These are phyloP conservation scores for Xylaria sp. DNA, from an alignment of 2,329 filamentous ascomycete genomes.

Conservation along the genomic window DNA sequence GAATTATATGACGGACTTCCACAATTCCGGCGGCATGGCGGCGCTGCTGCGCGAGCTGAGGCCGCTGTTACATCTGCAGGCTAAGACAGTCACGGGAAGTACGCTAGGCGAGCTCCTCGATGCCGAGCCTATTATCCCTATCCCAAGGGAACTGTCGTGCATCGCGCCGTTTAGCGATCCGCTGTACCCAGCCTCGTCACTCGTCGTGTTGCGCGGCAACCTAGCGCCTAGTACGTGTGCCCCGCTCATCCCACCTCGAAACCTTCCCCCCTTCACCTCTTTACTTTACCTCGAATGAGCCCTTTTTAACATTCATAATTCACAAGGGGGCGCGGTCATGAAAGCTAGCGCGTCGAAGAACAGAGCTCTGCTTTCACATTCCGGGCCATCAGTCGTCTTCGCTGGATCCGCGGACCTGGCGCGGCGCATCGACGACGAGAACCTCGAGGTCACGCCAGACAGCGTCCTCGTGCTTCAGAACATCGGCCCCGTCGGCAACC, in stretches of 20 bases:
- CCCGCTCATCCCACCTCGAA: neutral
- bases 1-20: slow-evolving; percentile 90
- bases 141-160: slow-evolving; percentile 45
- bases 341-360: slow-evolving; percentile 90
- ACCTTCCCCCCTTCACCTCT: no score
- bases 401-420: slow-evolving; percentile 77
- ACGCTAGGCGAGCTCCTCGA: slow-evolving; percentile 82
- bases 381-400: slow-evolving; percentile 66
- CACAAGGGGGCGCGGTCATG: slow-evolving; percentile 71
- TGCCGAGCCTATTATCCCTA: slow-evolving; percentile 64
- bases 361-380: slow-evolving; percentile 57
- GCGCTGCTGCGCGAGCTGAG: slow-evolving; percentile 80
- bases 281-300: neutral
- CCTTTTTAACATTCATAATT: neutral
- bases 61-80: slow-evolving; percentile 76
- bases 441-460: slow-evolving; percentile 65
- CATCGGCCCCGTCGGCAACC: slow-evolving; percentile 87
- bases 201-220: slow-evolving; percentile 84
- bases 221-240: slow-evolving; percentile 64
- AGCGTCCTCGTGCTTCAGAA: slow-evolving; percentile 82
- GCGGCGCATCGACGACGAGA: slow-evolving; percentile 60
- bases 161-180: slow-evolving; percentile 70
- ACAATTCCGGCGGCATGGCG: slow-evolving; percentile 84
- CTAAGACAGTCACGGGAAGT: slow-evolving; percentile 82
- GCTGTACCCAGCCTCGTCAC: slow-evolving; percentile 77